Evolutionary conservation across 78 protist genomes (phyloP).

Genomic region (Isochrysis galbana): DNA sequence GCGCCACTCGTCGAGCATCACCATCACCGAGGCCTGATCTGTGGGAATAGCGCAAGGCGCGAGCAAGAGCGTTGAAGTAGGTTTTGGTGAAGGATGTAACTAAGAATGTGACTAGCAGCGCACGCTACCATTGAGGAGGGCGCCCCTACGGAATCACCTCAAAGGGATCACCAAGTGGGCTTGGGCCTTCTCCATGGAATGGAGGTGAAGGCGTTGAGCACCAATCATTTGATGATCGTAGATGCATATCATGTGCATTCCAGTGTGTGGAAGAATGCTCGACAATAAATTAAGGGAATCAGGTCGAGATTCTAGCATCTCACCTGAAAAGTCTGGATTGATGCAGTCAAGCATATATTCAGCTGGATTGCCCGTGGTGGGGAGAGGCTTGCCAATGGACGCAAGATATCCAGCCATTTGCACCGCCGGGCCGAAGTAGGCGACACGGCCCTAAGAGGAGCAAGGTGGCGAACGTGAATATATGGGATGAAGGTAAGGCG

Average conservation of each 20-base stretch:
- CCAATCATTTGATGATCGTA: background rate
- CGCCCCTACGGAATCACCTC: too few species aligned
- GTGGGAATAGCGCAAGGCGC: too few species aligned
- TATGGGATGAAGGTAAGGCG: too few species aligned
- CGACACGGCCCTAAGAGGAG: background rate
- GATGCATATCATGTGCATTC: too few species aligned
- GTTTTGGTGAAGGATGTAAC: too few species aligned
- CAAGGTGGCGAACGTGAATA: too few species aligned
- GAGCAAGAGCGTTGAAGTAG: too few species aligned
- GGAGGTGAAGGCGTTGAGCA: background rate
- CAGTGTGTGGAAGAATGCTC: background rate
- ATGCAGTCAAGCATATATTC: slow-evolving; percentile 1
- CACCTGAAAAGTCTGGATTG: background rate
- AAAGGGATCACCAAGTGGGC: background rate
- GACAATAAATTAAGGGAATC: too few species aligned
- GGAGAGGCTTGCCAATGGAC: background rate
- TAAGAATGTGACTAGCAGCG: too few species aligned
- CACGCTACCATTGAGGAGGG: too few species aligned
- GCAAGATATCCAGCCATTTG: background rate
- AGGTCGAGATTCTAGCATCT: background rate
- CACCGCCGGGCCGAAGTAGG: slow-evolving; percentile 21
- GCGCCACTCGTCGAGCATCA: too few species aligned
- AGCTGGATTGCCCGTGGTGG: background rate
- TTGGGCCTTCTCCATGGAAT: background rate
- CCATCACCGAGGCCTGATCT: too few species aligned